A percentile compares a stretch with the other conserved stretches of the same genome.
These are phyloP conservation scores for Dendrobium catenatum DNA, from an alignment of 106 monocot genomes.

Conservation along the genomic window DNA sequence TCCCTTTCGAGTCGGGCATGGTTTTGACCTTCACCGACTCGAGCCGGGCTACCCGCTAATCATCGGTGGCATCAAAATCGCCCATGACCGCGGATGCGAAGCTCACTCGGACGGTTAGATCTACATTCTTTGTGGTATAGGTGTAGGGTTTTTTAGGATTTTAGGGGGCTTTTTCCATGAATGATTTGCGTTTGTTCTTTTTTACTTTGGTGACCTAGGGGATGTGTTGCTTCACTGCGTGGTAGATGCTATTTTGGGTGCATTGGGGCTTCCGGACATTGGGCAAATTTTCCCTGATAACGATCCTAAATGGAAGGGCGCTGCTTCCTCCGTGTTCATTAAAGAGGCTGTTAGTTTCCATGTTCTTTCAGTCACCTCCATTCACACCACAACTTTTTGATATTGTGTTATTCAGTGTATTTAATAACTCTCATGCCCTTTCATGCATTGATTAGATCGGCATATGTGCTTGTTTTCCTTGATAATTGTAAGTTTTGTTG, in stretches of 20 bases:
- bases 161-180: background rate
- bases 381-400: background rate
- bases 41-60: conserved; percentile 95
- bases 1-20: conserved; percentile 87
- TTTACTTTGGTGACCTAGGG: conserved; percentile 25
- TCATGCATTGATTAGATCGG: background rate
- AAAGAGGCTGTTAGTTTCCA: conserved; percentile 75
- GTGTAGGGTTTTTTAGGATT: background rate
- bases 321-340: conserved; percentile 78
- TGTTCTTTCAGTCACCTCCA: background rate
- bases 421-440: background rate
- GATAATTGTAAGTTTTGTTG: background rate
- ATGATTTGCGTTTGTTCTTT: background rate
- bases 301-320: conserved; percentile 88
- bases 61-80: conserved; percentile 83
- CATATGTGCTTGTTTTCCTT: background rate
- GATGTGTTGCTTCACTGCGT: conserved; percentile 98
- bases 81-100: conserved; percentile 89
- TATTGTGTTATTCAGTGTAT: background rate
- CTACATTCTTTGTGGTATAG: background rate
- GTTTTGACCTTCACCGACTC: conserved; percentile 94
- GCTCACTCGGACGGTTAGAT: conserved; percentile 91
- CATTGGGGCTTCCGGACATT: conserved; percentile 90
- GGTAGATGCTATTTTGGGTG: conserved; percentile 96
- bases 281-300: conserved; percentile 92